Percentiles rank a stretch among this genome's conserved stretches.
phyloP scores from a whole-genome alignment of 805 yeast genomes.

The Cyberlindnera misumaiensis region DNA sequence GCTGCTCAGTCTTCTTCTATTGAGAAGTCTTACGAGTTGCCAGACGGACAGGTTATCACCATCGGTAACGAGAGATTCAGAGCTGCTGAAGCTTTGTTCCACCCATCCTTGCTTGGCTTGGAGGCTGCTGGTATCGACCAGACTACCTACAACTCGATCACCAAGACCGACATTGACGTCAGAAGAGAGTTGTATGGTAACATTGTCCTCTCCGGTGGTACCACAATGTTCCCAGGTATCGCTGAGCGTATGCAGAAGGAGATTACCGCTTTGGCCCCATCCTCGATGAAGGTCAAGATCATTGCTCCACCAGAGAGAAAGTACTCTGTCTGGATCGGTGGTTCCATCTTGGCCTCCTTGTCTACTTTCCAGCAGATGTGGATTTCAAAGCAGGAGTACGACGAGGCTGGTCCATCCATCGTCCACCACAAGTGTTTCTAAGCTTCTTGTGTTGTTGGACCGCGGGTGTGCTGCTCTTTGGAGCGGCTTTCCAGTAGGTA shows the following conservation, averaged over 20 bases:
- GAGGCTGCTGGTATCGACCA: conserved; percentile 99
- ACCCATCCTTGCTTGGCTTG: conserved; percentile 83
- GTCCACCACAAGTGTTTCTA: conserved; percentile 56
- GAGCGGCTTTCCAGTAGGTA: background rate
- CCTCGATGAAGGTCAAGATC: conserved; percentile 99
- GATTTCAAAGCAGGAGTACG: conserved; percentile 99
- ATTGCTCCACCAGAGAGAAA: conserved; percentile 99
- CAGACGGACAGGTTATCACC: conserved; percentile 99
- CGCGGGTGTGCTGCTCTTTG: no score
- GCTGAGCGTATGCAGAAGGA: conserved; percentile 99
- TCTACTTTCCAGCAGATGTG: conserved; percentile 99
- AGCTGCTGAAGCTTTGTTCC: conserved; percentile 99
- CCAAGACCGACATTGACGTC: conserved; percentile 98
- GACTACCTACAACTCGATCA: conserved; percentile 68
- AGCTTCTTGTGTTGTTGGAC: conserved; percentile 7
- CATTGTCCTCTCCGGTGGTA: conserved; percentile 99
- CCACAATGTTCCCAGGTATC: conserved; percentile 99
- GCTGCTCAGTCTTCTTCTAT: conserved; percentile 97
- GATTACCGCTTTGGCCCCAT: conserved; percentile 98
- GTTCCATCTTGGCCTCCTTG: conserved; percentile 97
- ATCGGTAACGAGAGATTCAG: conserved; percentile 99
- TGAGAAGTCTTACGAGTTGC: conserved; percentile 98
- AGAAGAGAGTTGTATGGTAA: conserved; percentile 98
- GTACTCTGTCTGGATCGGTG: conserved; percentile 99
- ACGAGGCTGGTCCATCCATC: conserved; percentile 99